A percentile compares a stretch with the other conserved stretches of the same genome.
Conservation (phyloP, 768 basidiomycete genomes). For the Leccinellum rugosiceps region DNA sequence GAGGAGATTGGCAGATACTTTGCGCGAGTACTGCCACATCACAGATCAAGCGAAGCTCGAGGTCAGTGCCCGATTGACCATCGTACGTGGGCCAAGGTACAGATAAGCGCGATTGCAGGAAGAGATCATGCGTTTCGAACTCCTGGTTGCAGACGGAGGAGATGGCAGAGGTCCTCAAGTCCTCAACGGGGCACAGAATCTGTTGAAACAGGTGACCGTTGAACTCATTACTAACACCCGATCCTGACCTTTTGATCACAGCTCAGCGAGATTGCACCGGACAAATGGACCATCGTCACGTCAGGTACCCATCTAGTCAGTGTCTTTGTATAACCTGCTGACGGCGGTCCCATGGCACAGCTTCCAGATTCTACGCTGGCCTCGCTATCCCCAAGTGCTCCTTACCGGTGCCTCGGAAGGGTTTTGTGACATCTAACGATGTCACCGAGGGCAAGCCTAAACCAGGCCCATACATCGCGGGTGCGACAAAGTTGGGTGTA, state of each 20-base stretch:
- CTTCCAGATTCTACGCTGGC: slow-evolving; percentile 69
- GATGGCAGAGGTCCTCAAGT: slow-evolving; percentile 47
- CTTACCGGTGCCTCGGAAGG: slow-evolving; percentile 54
- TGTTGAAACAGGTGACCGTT: slow-evolving; percentile 51
- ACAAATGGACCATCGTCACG: slow-evolving; percentile 79
- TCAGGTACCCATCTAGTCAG: slow-evolving; percentile 43
- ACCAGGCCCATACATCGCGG: slow-evolving; percentile 83
- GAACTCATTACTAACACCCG: not conserved
- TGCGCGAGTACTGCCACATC: slow-evolving; percentile 66
- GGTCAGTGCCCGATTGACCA: slow-evolving; percentile 36
- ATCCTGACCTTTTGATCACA: slow-evolving; percentile 2
- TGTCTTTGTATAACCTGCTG: not conserved
- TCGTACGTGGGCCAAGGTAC: not conserved
- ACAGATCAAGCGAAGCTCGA: slow-evolving; percentile 52
- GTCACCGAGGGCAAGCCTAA: slow-evolving; percentile 78
- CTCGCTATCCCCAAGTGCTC: slow-evolving; percentile 63
- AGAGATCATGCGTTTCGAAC: slow-evolving; percentile 76
- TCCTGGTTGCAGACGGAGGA: slow-evolving; percentile 56
- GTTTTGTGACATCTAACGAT: slow-evolving; percentile 67
- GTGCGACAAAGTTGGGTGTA: slow-evolving; percentile 54
- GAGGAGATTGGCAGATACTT: slow-evolving; percentile 69
- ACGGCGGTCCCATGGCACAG: slow-evolving; percentile 34
- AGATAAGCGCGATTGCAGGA: slow-evolving; percentile 34
- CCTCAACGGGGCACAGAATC: slow-evolving; percentile 60
- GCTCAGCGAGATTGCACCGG: slow-evolving; percentile 25